These are phyloP conservation scores for Mastigamoeba balamuthi DNA, from an alignment of 78 protist genomes.

Conservation along the genomic window DNA sequence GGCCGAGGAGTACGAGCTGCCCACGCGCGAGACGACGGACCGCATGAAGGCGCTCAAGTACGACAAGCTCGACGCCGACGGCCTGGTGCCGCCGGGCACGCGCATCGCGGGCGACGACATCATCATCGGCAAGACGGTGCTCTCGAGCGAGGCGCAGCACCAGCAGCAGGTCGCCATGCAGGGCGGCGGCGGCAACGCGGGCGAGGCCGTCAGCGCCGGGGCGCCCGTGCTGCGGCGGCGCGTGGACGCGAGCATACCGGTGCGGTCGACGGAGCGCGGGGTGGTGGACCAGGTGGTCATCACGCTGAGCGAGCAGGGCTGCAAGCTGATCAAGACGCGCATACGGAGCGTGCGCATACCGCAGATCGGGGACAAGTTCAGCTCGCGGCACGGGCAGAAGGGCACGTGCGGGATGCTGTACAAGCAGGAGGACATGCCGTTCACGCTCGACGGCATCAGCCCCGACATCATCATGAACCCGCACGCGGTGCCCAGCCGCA, in stretches of 20 bases:
- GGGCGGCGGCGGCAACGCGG: no score
- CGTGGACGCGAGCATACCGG: conserved; percentile 51
- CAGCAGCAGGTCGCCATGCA: conserved; percentile 30
- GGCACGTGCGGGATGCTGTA: conserved; percentile 97
- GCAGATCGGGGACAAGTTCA: conserved; percentile 99
- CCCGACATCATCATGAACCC: conserved; percentile 99
- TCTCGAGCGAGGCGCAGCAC: conserved; percentile 43
- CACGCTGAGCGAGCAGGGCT: conserved; percentile 69
- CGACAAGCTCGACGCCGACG: conserved; percentile 95
- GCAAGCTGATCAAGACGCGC: conserved; percentile 82
- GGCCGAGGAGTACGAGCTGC: conserved; percentile 66
- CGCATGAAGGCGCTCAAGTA: conserved; percentile 37
- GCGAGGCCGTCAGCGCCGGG: no score
- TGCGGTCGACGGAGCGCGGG: conserved; percentile 78
- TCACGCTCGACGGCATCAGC: conserved; percentile 85
- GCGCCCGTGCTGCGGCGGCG: conserved; percentile 14
- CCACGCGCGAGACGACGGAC: conserved; percentile 37
- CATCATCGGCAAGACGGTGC: conserved; percentile 96
- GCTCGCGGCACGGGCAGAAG: conserved; percentile 99
- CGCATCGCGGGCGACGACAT: conserved; percentile 86
- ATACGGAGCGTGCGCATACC: conserved; percentile 89
- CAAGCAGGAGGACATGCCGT: conserved; percentile 99
- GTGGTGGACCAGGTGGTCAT: conserved; percentile 81
- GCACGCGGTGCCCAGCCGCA: conserved; percentile 99
- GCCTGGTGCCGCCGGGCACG: conserved; percentile 89